Evolutionary conservation across 2,329 filamentous ascomycete species (phyloP).

Genomic region (Gyromitra esculenta): DNA sequence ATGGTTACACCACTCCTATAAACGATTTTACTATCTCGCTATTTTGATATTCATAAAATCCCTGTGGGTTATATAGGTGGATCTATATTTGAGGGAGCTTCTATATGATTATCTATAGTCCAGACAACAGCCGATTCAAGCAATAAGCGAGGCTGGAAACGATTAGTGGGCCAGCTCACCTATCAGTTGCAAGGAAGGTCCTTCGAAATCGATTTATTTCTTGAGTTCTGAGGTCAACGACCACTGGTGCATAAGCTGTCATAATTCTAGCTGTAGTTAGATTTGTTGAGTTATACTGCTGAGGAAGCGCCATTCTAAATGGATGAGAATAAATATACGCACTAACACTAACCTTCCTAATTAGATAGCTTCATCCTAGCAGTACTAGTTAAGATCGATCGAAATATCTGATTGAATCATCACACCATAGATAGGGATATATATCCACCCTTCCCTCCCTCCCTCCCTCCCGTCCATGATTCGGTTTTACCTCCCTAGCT

Average conservation of each 20-base stretch:
- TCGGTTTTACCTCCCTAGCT: too few relatives aligned
- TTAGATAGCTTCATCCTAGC: too few relatives aligned
- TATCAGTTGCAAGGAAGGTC: slow-evolving; percentile 53
- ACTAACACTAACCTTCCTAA: too few relatives aligned
- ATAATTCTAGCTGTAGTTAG: slow-evolving; percentile 54
- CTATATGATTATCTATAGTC: background rate
- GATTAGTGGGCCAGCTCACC: slow-evolving; percentile 59
- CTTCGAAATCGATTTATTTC: slow-evolving; percentile 55
- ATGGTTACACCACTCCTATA: background rate
- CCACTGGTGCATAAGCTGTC: slow-evolving; percentile 57
- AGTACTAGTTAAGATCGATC: too few relatives aligned
- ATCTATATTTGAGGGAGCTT: background rate
- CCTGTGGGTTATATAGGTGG: background rate
- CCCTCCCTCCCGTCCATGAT: too few relatives aligned
- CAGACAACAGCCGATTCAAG: background rate
- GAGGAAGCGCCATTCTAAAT: slow-evolving; percentile 52
- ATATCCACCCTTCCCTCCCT: too few relatives aligned
- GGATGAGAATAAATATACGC: slow-evolving; percentile 12
- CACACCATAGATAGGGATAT: too few relatives aligned
- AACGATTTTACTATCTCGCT: background rate
- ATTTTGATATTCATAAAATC: background rate
- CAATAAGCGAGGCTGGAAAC: slow-evolving; percentile 36
- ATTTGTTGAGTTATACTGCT: slow-evolving; percentile 50
- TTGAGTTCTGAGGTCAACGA: slow-evolving; percentile 56
- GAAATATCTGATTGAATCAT: too few relatives aligned